A percentile compares a stretch with the other conserved stretches of the same genome.
Conservation (phyloP, 352 stramenopile species). For the Phytophthora kernoviae region DNA sequence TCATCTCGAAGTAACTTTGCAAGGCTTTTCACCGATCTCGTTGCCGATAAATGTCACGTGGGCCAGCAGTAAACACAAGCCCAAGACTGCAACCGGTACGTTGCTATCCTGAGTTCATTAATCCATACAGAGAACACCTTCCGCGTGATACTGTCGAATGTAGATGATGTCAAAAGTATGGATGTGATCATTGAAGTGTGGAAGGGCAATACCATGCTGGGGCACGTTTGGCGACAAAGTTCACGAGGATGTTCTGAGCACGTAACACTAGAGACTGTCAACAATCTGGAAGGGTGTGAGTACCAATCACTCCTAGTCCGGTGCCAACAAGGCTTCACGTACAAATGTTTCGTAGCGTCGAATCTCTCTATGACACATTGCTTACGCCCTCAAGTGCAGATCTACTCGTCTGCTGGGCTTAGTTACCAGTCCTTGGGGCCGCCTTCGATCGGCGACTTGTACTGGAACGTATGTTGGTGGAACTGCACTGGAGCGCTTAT, state of each 20-base stretch:
- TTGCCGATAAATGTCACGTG: slow-evolving; percentile 41
- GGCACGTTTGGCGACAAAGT: slow-evolving; percentile 28
- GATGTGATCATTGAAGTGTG: slow-evolving; percentile 52
- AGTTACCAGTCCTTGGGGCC: slow-evolving; percentile 39
- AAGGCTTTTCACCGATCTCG: slow-evolving; percentile 30
- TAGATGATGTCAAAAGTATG: slow-evolving; percentile 38
- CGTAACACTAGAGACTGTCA: slow-evolving; percentile 33
- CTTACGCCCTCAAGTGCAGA: slow-evolving; percentile 47
- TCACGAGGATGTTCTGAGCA: slow-evolving; percentile 21
- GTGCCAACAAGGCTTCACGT: slow-evolving; percentile 37
- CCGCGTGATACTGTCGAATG: slow-evolving; percentile 57
- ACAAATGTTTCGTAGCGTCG: slow-evolving; percentile 46
- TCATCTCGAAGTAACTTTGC: slow-evolving; percentile 27
- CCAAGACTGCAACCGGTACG: slow-evolving; percentile 27
- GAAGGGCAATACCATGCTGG: slow-evolving; percentile 29
- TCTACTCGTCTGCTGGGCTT: slow-evolving; percentile 55
- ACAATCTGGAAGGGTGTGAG: slow-evolving; percentile 36
- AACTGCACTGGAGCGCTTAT: slow-evolving; percentile 34
- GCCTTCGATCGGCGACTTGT: slow-evolving; percentile 45
- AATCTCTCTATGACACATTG: slow-evolving; percentile 28
- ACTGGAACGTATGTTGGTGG: slow-evolving; percentile 64
- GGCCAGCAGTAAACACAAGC: slow-evolving; percentile 31
- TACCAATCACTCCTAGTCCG: slow-evolving; percentile 41
- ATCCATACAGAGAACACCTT: slow-evolving; percentile 27
- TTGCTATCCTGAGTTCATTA: slow-evolving; percentile 46